Base-by-base conservation (phyloP, 1,139 yeast genomes). In the Saccharomyces uvarum region DNA sequence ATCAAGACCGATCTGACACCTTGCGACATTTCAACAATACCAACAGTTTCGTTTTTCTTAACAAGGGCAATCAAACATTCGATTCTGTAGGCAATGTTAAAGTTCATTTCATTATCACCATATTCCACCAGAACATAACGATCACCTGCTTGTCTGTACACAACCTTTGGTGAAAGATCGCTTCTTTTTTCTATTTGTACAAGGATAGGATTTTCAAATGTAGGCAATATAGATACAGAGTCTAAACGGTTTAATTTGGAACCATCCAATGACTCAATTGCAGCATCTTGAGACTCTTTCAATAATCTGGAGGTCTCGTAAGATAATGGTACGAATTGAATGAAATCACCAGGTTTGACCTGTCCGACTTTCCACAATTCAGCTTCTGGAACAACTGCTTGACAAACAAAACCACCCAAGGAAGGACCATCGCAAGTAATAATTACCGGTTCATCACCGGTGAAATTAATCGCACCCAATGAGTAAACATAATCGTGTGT, bases 361-460 rank as follows among this genome's bases (percentile, higher is more conserved):
- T 93, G 98, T 53, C 99, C 99, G 69, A 93, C 87, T 75, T 93
- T 93, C 98, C 98, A 93, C 86, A 93, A 83, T 74, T 93, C 99
- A 33, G 95, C 89, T 69, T 90, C 96, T 28, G 89, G 88, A 59
- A 93, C 96, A 56, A 91, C 97, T 4, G 96, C 97, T 67, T 89
- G 88, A 73, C 98, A 93, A 42, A 93, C 97, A 68, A 93, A 93
- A 0, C 99, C 99, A 66, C 98, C 98, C 59, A 93, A 80, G 13
- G 97, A 88, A 51, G 98, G 98, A 58, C 98, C 98, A 73, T 93
- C 99, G 68, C 97, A 88, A 8, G 98, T 88, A 71, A 93, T 79
- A 62, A 93, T 89, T 38, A 93, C 99, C 2, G 98, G 98, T 71
- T 91, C 98, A 72, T 93, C 98, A 72, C 99, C 99, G 31, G 98